phyloP scores from a whole-genome alignment of 2,329 filamentous ascomycete genomes.

The Paraconiothyrium sp. region DNA sequence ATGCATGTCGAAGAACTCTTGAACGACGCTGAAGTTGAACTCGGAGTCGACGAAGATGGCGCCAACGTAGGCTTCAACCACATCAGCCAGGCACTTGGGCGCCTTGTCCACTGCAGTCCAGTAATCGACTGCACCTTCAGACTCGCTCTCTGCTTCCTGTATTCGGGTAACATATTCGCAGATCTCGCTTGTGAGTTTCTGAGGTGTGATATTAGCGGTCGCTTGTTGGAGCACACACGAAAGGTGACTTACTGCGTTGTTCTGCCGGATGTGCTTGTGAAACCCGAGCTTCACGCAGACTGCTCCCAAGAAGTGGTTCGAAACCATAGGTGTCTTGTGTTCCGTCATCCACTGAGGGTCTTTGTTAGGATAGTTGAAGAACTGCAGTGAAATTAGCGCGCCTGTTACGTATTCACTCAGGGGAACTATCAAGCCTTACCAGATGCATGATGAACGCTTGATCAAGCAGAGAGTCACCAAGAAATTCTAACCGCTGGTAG shows the following conservation, averaged over 20 bases:
- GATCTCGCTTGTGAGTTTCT: conserved; percentile 60
- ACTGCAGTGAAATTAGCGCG: conserved; percentile 48
- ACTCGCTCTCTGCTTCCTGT: conserved; percentile 60
- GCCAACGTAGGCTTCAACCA: conserved; percentile 88
- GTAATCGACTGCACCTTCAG: conserved; percentile 68
- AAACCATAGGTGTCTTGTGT: conserved; percentile 99
- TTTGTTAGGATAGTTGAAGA: conserved; percentile 76
- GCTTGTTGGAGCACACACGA: not conserved
- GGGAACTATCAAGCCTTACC: not conserved
- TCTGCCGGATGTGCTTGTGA: conserved; percentile 73
- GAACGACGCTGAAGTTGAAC: conserved; percentile 79
- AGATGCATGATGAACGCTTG: conserved; percentile 85
- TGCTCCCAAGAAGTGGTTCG: conserved; percentile 90
- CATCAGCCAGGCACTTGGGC: conserved; percentile 83
- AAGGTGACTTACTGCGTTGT: conserved; percentile 48
- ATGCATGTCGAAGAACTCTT: conserved; percentile 78
- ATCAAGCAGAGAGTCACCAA: conserved; percentile 89
- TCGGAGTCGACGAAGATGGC: conserved; percentile 90
- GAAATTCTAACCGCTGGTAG: conserved; percentile 91
- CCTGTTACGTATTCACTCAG: no score
- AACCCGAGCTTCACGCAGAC: conserved; percentile 82
- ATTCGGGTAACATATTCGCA: conserved; percentile 67
- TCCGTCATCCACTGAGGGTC: conserved; percentile 98
- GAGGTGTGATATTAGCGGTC: not conserved
- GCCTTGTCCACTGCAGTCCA: conserved; percentile 70